phyloP scores from a whole-genome alignment of 345 rosid genomes.

The Camelina hispida region DNA sequence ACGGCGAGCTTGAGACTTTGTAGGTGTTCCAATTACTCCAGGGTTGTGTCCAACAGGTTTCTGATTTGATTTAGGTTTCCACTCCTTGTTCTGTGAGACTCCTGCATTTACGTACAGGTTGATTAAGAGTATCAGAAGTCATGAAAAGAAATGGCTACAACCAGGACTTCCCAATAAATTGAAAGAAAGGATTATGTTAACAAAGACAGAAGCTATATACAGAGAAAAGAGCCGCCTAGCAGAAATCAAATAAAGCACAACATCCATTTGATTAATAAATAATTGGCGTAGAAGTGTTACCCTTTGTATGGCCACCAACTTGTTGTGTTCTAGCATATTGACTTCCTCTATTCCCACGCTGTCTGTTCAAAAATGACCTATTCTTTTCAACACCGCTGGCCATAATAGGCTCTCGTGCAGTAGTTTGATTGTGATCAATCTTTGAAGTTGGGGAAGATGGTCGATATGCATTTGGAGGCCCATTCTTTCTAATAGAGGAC shows the following conservation, averaged over 20 bases:
- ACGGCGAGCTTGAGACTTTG: conserved; percentile 48
- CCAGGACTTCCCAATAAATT: conserved; percentile 3
- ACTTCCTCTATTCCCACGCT: conserved; percentile 44
- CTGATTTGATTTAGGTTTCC: conserved; percentile 87
- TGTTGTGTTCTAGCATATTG: conserved; percentile 39
- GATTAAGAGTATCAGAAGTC: background rate
- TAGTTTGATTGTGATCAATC: conserved; percentile 56
- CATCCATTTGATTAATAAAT: background rate
- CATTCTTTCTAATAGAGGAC: conserved; percentile 55
- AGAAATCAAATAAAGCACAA: conserved; percentile 9
- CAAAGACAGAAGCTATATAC: background rate
- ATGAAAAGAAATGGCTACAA: background rate
- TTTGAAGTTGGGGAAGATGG: conserved; percentile 59
- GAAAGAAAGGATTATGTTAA: background rate
- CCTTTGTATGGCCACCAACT: conserved; percentile 33
- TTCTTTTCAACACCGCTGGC: conserved; percentile 32
- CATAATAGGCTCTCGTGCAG: conserved; percentile 53
- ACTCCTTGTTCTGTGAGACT: conserved; percentile 71
- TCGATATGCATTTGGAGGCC: conserved; percentile 61
- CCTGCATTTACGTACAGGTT: conserved; percentile 49
- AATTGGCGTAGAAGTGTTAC: conserved; percentile 7
- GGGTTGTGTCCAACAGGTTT: conserved; percentile 52
- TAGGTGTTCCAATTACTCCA: conserved; percentile 75
- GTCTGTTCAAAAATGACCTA: conserved; percentile 57
- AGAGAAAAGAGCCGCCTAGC: background rate